Evolutionary conservation across 768 basidiomycete species (phyloP).

Genomic region (Hortiboletus campestris): DNA sequence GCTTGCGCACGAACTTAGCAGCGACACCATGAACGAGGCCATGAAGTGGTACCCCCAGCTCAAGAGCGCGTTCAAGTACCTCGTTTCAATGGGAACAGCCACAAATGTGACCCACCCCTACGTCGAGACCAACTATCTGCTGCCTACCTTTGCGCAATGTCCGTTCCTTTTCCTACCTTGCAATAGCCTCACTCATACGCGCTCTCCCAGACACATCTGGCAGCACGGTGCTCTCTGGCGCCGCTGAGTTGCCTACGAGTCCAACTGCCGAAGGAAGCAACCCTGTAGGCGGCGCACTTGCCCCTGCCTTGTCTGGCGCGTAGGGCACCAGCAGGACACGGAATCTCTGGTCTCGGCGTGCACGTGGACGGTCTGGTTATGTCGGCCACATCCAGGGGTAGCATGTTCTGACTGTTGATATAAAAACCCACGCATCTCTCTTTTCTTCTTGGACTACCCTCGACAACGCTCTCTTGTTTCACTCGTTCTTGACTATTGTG

Average conservation of each 20-base stretch:
- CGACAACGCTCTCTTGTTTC: too few species aligned
- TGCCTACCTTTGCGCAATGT: conserved; percentile 50
- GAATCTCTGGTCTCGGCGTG: not conserved
- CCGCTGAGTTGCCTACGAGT: not conserved
- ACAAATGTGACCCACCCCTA: conserved; percentile 53
- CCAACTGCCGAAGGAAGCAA: not conserved
- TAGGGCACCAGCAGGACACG: not conserved
- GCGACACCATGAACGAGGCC: conserved; percentile 61
- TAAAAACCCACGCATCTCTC: not conserved
- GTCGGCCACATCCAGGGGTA: conserved; percentile 15
- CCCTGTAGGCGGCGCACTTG: too few species aligned
- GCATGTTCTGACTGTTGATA: conserved; percentile 19
- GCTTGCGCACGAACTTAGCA: conserved; percentile 58
- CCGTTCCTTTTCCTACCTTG: not conserved
- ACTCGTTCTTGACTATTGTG: too few species aligned
- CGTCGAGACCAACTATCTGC: conserved; percentile 42
- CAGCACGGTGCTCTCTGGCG: conserved; percentile 16
- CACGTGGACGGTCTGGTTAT: conserved; percentile 10
- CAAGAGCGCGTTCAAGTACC: conserved; percentile 42
- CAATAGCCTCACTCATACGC: not conserved
- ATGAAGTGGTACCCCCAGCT: conserved; percentile 49
- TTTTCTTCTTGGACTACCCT: not conserved
- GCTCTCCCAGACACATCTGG: conserved; percentile 21
- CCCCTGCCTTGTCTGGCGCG: not conserved
- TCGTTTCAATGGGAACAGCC: conserved; percentile 55